Conservation (phyloP, 164 flowering plant genomes). For the Stephania japonica region DNA sequence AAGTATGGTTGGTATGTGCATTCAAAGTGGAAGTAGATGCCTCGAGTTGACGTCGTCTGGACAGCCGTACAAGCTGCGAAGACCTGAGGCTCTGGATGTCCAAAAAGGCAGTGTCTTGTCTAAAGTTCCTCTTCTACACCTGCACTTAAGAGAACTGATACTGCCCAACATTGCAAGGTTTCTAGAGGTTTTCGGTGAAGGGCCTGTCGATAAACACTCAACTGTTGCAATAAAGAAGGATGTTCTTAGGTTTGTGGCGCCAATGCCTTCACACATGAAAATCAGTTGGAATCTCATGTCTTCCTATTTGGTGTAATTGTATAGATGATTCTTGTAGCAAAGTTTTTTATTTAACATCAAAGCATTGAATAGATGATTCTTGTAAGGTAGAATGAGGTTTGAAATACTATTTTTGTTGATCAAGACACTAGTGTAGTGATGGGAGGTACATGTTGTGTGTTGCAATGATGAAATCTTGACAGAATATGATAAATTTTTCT, state of each 20-base stretch:
- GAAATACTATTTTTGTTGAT: too few species aligned
- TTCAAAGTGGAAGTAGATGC: slow-evolving; percentile 75
- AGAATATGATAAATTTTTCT: too few species aligned
- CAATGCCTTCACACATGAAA: slow-evolving; percentile 91
- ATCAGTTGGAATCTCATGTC: slow-evolving; percentile 98
- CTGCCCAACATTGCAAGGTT: slow-evolving; percentile 77
- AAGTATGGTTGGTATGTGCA: slow-evolving; percentile 89
- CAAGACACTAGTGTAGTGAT: too few species aligned
- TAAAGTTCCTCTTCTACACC: slow-evolving; percentile 80
- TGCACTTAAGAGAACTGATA: slow-evolving; percentile 78
- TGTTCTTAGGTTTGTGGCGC: slow-evolving; percentile 71
- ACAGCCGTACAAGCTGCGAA: slow-evolving; percentile 62
- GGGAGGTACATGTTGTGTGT: too few species aligned
- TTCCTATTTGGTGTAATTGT: slow-evolving; percentile 55
- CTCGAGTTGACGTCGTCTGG: slow-evolving; percentile 63
- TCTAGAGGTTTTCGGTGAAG: slow-evolving; percentile 20
- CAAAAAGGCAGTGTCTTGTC: slow-evolving; percentile 92
- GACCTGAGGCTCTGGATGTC: slow-evolving; percentile 73
- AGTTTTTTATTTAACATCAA: too few species aligned
- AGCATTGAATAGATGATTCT: too few species aligned
- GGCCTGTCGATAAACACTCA: slow-evolving; percentile 8
- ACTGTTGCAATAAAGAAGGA: slow-evolving; percentile 34
- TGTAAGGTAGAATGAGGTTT: too few species aligned
- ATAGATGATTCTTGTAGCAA: too few species aligned
- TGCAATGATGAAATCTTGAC: too few species aligned